Evolutionary conservation across 179 eudicot genomes (phyloP), one percentile per base, ranked within the genome.

Genomic region (Actinidia arguta): DNA sequence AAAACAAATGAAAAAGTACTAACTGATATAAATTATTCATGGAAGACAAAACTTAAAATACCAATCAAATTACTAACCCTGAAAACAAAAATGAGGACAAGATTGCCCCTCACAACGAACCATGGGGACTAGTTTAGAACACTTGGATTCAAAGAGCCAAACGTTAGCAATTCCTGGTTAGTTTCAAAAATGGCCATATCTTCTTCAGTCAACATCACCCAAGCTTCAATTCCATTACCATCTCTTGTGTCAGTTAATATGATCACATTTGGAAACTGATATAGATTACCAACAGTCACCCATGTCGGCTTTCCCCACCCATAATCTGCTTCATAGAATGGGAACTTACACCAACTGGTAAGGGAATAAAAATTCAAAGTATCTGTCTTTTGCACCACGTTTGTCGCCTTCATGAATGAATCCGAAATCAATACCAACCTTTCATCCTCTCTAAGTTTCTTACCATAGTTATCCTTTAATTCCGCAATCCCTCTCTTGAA

Each of bases 301-400:
- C 88, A 86, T 16, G 76, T 27, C 0, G 88, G 86, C 70, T 62
- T 86, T 10, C 84, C 86, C 86, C 84, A 86, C 25, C 86, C 88
- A 9, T 77, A 86, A 58, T 86, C 84, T 0, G 73, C 64, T 46
- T 80, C 84, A n/a, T 76, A 86, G 4, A n/a, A 72, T 10, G 36
- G 14, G 56, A 22, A 39, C n/a, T 27, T 69, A 18, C 51, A 6
- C 6, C 1, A 4, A 42, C 51, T 69, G 5, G 13, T 42, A 8
- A 39, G 73, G 11, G 24, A 6, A 13, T 69, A 69, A 8, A 46
- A 1, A 42, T 69, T 27, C 0, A 12, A 22, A 18, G 13, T 0
- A 1, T 4, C 50, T 18, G 8, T 8, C 2, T 18, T 25, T 17
- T 17, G 4, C 63, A 58, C 5, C 63, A 11, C 18, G 9, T 12